Evolutionary conservation across 2,329 filamentous ascomycete genomes (phyloP).

Genomic region (Penicillium crustosum): DNA sequence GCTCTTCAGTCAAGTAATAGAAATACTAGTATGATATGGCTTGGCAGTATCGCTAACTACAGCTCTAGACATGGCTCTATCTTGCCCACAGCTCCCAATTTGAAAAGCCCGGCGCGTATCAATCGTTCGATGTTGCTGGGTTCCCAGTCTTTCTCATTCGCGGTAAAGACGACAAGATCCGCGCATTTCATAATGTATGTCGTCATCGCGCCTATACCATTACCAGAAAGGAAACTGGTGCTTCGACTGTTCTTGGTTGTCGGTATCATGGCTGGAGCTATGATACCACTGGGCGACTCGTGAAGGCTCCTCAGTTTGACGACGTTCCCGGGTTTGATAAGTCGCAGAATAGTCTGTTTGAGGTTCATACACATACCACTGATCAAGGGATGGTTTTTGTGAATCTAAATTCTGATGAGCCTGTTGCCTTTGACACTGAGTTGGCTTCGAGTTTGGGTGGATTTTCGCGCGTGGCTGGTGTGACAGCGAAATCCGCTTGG

Average conservation of each 20-base stretch:
- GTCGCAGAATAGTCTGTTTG: conserved; percentile 56
- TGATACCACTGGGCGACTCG: conserved; percentile 56
- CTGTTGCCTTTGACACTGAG: conserved; percentile 4
- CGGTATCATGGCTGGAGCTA: conserved; percentile 66
- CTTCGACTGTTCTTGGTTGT: conserved; percentile 56
- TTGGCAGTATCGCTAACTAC: not conserved
- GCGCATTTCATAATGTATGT: conserved; percentile 64
- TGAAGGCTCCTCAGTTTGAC: conserved; percentile 62
- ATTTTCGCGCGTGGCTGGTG: conserved; percentile 14
- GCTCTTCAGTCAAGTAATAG: conserved; percentile 50
- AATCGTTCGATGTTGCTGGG: conserved; percentile 56
- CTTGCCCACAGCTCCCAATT: conserved; percentile 48
- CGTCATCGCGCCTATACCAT: conserved; percentile 62
- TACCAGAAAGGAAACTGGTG: conserved; percentile 53
- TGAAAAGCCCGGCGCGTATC: conserved; percentile 56
- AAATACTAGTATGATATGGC: not conserved
- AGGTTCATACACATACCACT: conserved; percentile 28
- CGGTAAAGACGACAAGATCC: conserved; percentile 54
- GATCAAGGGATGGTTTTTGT: conserved; percentile 30
- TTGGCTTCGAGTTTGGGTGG: conserved; percentile 4
- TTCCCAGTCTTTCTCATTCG: conserved; percentile 57
- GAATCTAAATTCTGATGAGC: conserved; percentile 23
- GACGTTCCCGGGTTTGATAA: conserved; percentile 58
- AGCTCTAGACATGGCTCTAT: conserved; percentile 37
- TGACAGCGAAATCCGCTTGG: conserved; percentile 23